phyloP scores from a whole-genome alignment of 305 asterid species.

The Fraxinus paxiana region DNA sequence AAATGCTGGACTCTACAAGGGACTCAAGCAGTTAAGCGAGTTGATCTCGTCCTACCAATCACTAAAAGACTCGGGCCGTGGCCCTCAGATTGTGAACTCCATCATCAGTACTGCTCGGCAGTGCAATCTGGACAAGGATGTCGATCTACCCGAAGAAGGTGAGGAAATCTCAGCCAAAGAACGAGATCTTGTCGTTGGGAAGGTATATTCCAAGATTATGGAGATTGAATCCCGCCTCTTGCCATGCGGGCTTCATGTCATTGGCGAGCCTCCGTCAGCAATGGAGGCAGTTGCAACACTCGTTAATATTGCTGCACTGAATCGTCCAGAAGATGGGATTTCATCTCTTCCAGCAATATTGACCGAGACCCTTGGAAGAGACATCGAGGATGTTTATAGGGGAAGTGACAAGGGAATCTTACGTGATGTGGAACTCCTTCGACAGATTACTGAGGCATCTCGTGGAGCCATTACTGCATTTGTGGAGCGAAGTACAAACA shows the following conservation, averaged over 20 bases:
- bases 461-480: constrained; percentile 78
- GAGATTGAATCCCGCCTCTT: constrained; percentile 92
- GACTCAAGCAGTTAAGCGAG: constrained; percentile 90
- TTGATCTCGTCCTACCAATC: constrained; percentile 90
- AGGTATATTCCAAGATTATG: constrained; percentile 89
- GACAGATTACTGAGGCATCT: constrained; percentile 80
- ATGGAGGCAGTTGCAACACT: constrained; percentile 92
- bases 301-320: constrained; percentile 85
- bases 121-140: constrained; percentile 95
- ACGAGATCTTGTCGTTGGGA: constrained; percentile 77
- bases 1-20: constrained; percentile 97
- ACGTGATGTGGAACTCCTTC: constrained; percentile 75
- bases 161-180: constrained; percentile 63
- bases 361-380: constrained; percentile 72
- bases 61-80: constrained; percentile 85
- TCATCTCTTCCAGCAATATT: constrained; percentile 66
- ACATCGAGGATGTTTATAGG: constrained; percentile 74
- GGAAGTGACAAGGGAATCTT: constrained; percentile 81
- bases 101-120: constrained; percentile 86
- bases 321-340: constrained; percentile 86
- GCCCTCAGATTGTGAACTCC: constrained; percentile 86
- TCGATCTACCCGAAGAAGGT: constrained; percentile 88
- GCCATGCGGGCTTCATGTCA: constrained; percentile 92
- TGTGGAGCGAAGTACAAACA: constrained; percentile 70
- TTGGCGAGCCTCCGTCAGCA: constrained; percentile 97